phyloP scores from a whole-genome alignment of 2,329 filamentous ascomycete genomes.

The Colletotrichum phormii region DNA sequence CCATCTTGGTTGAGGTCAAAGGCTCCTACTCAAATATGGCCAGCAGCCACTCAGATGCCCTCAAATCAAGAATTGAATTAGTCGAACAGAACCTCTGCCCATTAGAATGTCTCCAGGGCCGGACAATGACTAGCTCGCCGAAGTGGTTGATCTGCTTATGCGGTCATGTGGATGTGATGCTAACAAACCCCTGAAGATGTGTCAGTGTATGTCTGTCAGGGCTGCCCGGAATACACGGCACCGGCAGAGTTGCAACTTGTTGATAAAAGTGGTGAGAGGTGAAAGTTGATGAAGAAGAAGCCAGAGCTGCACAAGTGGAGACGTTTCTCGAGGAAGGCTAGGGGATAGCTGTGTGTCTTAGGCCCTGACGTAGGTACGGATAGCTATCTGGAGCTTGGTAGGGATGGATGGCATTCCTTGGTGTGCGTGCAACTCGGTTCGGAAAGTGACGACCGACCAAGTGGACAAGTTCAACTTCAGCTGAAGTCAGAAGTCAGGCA shows the following conservation, averaged over 20 bases:
- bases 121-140: not conserved
- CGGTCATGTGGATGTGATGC: not conserved
- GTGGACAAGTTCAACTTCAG: slow-evolving; percentile 4
- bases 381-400: not conserved
- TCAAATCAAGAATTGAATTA: not conserved
- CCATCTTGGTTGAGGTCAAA: slow-evolving; percentile 9
- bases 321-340: not conserved
- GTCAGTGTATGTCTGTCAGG: not conserved
- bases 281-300: not conserved
- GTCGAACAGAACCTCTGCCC: not conserved
- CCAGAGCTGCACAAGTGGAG: not conserved
- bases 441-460: not conserved
- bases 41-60: not conserved
- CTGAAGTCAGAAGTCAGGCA: slow-evolving; percentile 11
- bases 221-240: too few species aligned
- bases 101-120: not conserved
- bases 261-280: not conserved
- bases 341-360: not conserved
- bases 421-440: not conserved
- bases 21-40: not conserved
- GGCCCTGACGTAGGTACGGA: not conserved
- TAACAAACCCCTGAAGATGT: not conserved
- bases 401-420: slow-evolving; percentile 10
- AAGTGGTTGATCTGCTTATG: not conserved
- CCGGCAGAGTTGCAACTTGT: not conserved